Conservation (phyloP, 441 rosid genomes). For the Populus hybrid region DNA sequence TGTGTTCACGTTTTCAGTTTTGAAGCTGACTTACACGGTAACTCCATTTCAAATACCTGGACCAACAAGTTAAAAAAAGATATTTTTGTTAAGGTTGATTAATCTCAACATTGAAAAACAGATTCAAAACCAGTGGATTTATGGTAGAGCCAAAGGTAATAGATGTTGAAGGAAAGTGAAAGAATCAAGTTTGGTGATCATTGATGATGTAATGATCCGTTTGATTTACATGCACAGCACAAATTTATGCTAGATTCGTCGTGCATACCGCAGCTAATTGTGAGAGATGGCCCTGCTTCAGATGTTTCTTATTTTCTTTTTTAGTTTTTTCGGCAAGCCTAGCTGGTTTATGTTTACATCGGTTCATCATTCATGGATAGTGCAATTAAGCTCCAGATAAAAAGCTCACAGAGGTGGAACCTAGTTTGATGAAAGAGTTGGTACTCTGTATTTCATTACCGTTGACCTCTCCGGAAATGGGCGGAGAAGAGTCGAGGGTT, state of each 20-base stretch:
- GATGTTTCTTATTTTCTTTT: background rate
- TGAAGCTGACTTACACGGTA: background rate
- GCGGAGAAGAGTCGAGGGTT: slow-evolving; percentile 59
- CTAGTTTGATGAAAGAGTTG: slow-evolving; percentile 17
- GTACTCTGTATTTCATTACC: slow-evolving; percentile 40
- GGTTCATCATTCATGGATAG: background rate
- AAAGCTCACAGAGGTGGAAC: slow-evolving; percentile 3
- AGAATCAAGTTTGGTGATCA: background rate
- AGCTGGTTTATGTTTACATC: background rate
- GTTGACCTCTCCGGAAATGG: slow-evolving; percentile 42
- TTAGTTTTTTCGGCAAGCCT: background rate
- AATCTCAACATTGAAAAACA: background rate
- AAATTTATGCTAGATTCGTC: background rate
- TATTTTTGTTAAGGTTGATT: background rate
- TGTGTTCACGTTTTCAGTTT: background rate
- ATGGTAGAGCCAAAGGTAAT: background rate
- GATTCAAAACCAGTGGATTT: background rate
- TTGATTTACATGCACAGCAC: background rate
- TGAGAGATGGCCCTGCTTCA: background rate
- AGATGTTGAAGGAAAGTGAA: background rate
- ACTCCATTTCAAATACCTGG: background rate
- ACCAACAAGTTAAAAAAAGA: background rate
- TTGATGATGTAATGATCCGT: background rate
- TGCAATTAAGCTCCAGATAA: background rate
- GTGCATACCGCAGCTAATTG: background rate